A percentile compares a stretch with the other conserved stretches of the same genome.
Conservation (phyloP, 2,329 filamentous ascomycete species). For the Cercospora berteroae region DNA sequence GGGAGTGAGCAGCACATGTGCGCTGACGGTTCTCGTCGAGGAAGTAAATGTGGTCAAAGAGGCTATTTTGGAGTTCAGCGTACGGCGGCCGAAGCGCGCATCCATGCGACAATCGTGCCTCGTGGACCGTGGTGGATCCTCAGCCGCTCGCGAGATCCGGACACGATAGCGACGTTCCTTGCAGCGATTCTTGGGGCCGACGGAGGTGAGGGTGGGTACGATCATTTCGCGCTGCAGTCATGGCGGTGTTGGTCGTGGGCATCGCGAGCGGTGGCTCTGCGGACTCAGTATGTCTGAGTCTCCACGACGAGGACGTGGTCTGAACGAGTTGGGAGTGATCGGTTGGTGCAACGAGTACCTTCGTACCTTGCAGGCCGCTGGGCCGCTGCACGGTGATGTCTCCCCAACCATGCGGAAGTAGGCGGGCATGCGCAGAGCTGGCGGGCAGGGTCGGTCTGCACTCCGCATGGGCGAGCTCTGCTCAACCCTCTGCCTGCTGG, state of each 20-base stretch:
- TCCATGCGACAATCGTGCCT: constrained; percentile 11
- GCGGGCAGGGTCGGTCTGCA: constrained; percentile 22
- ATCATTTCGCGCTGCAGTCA: neutral
- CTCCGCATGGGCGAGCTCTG: constrained; percentile 19
- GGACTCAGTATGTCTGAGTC: neutral
- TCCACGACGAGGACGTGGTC: neutral
- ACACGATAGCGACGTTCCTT: constrained; percentile 14
- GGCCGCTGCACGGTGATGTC: constrained; percentile 21
- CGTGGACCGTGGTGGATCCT: constrained; percentile 2
- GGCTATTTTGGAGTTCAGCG: constrained; percentile 19
- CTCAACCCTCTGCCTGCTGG: constrained; percentile 19
- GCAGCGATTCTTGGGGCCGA: neutral
- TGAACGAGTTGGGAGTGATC: constrained; percentile 7
- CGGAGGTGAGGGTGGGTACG: neutral
- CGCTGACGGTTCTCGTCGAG: neutral
- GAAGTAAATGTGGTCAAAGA: neutral
- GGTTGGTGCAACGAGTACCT: constrained; percentile 15
- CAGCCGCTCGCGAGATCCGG: constrained; percentile 5
- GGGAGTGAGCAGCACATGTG: neutral
- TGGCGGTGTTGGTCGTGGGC: constrained; percentile 1
- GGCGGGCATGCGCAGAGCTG: constrained; percentile 2
- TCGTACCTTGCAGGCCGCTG: constrained; percentile 4
- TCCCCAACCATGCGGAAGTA: constrained; percentile 19
- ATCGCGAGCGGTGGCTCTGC: neutral
- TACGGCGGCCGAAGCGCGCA: constrained; percentile 9